Conservation (phyloP, 352 stramenopile species). For the Hyaloperonospora brassicae region DNA sequence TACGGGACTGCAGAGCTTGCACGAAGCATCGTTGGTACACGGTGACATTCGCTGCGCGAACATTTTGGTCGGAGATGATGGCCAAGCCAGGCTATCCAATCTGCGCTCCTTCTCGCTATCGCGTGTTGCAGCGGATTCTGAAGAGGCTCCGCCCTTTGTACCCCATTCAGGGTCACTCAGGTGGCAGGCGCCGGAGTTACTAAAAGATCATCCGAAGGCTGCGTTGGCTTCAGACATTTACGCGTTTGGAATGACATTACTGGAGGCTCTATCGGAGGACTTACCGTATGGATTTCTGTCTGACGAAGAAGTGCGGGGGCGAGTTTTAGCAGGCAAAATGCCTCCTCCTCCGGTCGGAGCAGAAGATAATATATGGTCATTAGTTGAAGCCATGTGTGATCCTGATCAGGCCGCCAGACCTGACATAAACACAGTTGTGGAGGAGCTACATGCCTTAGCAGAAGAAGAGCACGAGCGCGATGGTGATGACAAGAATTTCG, state of each 20-base stretch:
- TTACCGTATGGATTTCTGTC: conserved; percentile 51
- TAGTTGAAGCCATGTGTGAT: conserved; percentile 54
- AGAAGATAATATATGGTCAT: conserved; percentile 35
- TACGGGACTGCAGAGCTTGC: conserved; percentile 44
- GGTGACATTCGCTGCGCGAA: conserved; percentile 48
- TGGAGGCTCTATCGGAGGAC: conserved; percentile 52
- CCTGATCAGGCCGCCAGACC: conserved; percentile 35
- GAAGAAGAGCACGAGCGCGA: conserved; percentile 42
- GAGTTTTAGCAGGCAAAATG: conserved; percentile 35
- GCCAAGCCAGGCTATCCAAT: conserved; percentile 45
- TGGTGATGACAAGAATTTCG: conserved; percentile 18
- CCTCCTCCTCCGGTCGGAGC: conserved; percentile 30
- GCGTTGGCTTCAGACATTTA: conserved; percentile 49
- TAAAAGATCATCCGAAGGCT: conserved; percentile 13
- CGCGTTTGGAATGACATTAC: conserved; percentile 53
- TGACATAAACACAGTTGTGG: conserved; percentile 38
- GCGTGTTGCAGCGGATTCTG: conserved; percentile 4
- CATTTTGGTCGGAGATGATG: conserved; percentile 52
- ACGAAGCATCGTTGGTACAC: conserved; percentile 38
- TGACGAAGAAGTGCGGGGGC: conserved; percentile 35
- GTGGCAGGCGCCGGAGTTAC: conserved; percentile 50
- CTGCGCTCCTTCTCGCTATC: conserved; percentile 35
- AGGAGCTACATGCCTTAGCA: conserved; percentile 35
- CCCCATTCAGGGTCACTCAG: conserved; percentile 26
- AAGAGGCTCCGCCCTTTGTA: background rate